Base-by-base conservation (phyloP, 148 eudicot species). In the Salicornia ramosissima region DNA sequence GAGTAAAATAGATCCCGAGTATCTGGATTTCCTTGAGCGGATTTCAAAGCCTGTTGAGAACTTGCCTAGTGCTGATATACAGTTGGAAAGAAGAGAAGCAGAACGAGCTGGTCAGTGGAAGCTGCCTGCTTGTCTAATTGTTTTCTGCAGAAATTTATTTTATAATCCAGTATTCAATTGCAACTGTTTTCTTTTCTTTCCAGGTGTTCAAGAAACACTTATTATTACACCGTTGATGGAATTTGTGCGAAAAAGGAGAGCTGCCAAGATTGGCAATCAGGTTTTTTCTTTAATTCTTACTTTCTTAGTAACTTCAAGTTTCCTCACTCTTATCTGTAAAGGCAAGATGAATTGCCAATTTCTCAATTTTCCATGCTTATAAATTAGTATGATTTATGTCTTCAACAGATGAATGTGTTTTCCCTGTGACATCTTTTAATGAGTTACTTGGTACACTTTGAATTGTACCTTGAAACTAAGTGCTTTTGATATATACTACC, bases 31-130 rank as follows among this genome's bases (percentile, higher is more conserved):
- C 69, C 78, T 82, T 60, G 85, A 82, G 71, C 53, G 40, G 18
- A 71, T 82, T 52, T 66, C 85, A 4, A 82, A 79, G 26, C 85
- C 85, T 54, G 75, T 60, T 54, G 85, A 82, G 67, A 72, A 79
- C 76, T 82, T 82, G 65, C 85, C 85, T 2, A 82, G 85, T 70
- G 85, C 85, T 45, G 85, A 82, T 69, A 51, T 82, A 58, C 85
- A 82, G 62, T 70, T 82, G 67, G 82, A 82, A 53, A 82, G 82
- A 67, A 79, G 75, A 69, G 85, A 79, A 70, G 85, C 85, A 0
- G 85, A 82, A 43, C 78, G 80, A 69, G 85, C 82, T 64, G 85
- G 85, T 82, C 5, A 49, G 77, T 64, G 29, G 33, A 21, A 36
- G n/a, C 19, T 67, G 28, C 8, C 11, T 54, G 21, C 15, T 36